Evolutionary conservation across 352 stramenopile genomes (phyloP).

Genomic region (Phytopythium boreale): DNA sequence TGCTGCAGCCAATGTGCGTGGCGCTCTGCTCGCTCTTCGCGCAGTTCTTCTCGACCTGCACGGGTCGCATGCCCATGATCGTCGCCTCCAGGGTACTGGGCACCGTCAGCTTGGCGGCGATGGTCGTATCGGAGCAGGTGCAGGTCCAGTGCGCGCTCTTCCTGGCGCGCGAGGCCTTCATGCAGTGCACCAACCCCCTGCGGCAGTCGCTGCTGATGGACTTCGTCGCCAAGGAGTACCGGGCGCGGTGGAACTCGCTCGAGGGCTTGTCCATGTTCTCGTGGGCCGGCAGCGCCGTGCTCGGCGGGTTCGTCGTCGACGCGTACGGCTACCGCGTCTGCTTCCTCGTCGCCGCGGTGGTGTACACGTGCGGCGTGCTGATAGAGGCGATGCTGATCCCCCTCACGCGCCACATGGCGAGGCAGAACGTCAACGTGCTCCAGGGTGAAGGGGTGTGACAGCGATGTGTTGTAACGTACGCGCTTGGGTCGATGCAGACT

Average conservation of each 20-base stretch:
- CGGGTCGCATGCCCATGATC: slow-evolving; percentile 56
- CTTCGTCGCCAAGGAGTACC: slow-evolving; percentile 55
- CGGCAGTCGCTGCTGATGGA: slow-evolving; percentile 75
- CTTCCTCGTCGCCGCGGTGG: slow-evolving; percentile 45
- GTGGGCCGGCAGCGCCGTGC: slow-evolving; percentile 60
- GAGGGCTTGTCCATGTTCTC: slow-evolving; percentile 61
- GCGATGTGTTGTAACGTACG: neutral
- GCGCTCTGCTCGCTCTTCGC: slow-evolving; percentile 38
- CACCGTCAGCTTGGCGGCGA: slow-evolving; percentile 40
- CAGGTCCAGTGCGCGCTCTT: slow-evolving; percentile 46
- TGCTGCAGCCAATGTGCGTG: slow-evolving; percentile 46
- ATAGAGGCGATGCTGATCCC: slow-evolving; percentile 59
- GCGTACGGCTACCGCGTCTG: slow-evolving; percentile 60
- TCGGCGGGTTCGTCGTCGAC: slow-evolving; percentile 62
- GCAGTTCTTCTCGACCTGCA: slow-evolving; percentile 32
- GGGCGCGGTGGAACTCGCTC: slow-evolving; percentile 69
- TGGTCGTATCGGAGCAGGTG: slow-evolving; percentile 31
- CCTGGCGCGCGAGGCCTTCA: slow-evolving; percentile 45
- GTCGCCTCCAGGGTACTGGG: slow-evolving; percentile 37
- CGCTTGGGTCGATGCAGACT: neutral
- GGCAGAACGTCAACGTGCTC: neutral
- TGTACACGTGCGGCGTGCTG: slow-evolving; percentile 41
- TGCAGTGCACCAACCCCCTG: slow-evolving; percentile 60
- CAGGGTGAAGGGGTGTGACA: neutral
- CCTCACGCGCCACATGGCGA: slow-evolving; percentile 31